Base-by-base conservation (phyloP, 2,329 filamentous ascomycete species). In the Claviceps spartinae region DNA sequence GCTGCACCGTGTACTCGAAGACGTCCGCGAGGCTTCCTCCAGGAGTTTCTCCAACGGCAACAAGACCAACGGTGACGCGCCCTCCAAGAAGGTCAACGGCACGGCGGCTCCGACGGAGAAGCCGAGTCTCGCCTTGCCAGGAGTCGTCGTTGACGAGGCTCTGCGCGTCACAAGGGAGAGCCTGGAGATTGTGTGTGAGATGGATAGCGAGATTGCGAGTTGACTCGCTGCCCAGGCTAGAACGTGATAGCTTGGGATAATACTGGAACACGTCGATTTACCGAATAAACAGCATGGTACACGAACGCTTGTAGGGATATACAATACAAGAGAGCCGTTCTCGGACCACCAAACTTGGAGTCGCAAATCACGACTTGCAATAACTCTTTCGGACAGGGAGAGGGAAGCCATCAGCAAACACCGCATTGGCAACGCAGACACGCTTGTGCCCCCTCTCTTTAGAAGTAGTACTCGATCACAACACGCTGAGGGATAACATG, bases 131-230 rank as follows among this genome's bases (percentile, higher is more conserved):
- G 81, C 79, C 36, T 64, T 85, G 43, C 81, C 82, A 13, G 70
- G 74, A 51, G 62, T 69, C 2, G 78, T 82, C n/a, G 66, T 84
- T 14, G 77, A 82, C 26, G 78, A 85, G 57, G 79, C 79, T 4
- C 67, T 83, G n/a, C 73, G 73, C 56, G 69, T 78, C 36, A 80
- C 80, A 30, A 70, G 75, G 53, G 79, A 82, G 58, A 75, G 74
- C 56, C 67, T 84, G 43, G 79, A 82, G 56, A 62, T 67, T 40
- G 70, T 79, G 22, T 68, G 65, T 55, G 68, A 69, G 47, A 61
- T 69, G 38, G 67, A 67, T 18, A 63, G 66, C 18, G 59, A 61
- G 16, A 56, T 52, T n/a, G 50, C 34, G 20, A 50, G 54, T 38
- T 61, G 52, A 54, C 47, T 42, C 37, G 18, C 43, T 26, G 37